These are phyloP conservation scores for Hypoxylon sp. DNA, from an alignment of 2,329 filamentous ascomycete species.

Conservation along the genomic window DNA sequence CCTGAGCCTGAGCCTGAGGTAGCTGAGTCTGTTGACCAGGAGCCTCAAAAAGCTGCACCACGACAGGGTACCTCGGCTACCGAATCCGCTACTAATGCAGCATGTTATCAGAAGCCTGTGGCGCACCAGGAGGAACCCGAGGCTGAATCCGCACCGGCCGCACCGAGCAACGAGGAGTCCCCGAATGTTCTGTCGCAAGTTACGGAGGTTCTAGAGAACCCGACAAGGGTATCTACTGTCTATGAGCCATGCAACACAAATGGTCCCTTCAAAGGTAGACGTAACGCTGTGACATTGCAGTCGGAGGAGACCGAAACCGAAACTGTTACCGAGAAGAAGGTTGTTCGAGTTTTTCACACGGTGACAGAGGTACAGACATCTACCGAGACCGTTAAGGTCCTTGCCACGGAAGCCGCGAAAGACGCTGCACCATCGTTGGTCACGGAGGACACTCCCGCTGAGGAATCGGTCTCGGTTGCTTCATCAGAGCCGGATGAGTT, in stretches of 20 bases:
- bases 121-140: not conserved
- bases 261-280: slow-evolving; percentile 2
- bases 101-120: slow-evolving; percentile 1
- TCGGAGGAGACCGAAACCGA: slow-evolving; percentile 50
- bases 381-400: slow-evolving; percentile 49
- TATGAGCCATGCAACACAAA: slow-evolving; percentile 44
- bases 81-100: not conserved
- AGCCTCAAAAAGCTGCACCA: not conserved
- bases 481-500: slow-evolving; percentile 11
- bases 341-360: slow-evolving; percentile 54
- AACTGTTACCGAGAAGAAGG: slow-evolving; percentile 49
- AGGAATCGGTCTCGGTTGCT: not conserved
- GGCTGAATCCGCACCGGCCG: not conserved
- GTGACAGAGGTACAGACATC: slow-evolving; percentile 53
- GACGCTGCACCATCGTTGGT: slow-evolving; percentile 1
- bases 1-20: not conserved
- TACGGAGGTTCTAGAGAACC: slow-evolving; percentile 10
- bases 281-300: slow-evolving; percentile 19
- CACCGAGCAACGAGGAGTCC: slow-evolving; percentile 5
- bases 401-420: slow-evolving; percentile 17
- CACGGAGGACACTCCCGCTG: slow-evolving; percentile 11
- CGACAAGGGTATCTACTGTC: slow-evolving; percentile 38
- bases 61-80: not conserved
- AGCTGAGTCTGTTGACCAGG: not conserved
- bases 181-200: slow-evolving; percentile 2